Base-by-base conservation (phyloP, 495 filamentous ascomycete species). In the Neurospora terricola region DNA sequence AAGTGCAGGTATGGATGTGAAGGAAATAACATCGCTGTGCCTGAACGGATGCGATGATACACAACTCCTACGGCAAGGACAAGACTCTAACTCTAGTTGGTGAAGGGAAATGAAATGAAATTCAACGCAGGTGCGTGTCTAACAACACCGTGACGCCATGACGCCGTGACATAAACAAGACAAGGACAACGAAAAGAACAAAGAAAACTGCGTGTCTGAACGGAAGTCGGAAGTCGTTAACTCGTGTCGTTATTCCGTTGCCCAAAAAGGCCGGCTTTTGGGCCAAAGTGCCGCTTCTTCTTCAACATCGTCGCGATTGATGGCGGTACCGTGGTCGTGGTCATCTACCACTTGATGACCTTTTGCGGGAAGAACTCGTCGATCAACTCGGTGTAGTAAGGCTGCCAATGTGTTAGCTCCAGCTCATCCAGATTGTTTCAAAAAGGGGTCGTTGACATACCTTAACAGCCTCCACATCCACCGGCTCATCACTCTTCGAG, bases 401-500 rank as follows among this genome's bases (percentile, higher is more conserved):
- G 91, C 90, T 90, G 76, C n/a, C n/a, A n/a, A n/a, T n/a, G n/a
- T n/a, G n/a, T n/a, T n/a, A n/a, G n/a, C n/a, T n/a, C n/a, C n/a
- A n/a, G n/a, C n/a, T n/a, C n/a, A n/a, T n/a, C n/a, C n/a, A n/a
- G n/a, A n/a, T n/a, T n/a, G n/a, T n/a, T n/a, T n/a, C n/a, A n/a
- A n/a, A n/a, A n/a, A n/a, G n/a, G n/a, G n/a, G n/a, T n/a, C n/a
- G n/a, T n/a, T n/a, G n/a, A n/a, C n/a, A n/a, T n/a, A n/a, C n/a
- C n/a, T 92, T 93, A 23, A 94, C 81, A 76, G 91, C 89, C 77
- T 93, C 92, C 1, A 90, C 88, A 42, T 85, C 90, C 5, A 92
- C 92, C 40, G 93, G 84, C 10, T 88, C 90, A 76, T 97, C 93
- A 73, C 91, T 94, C 89, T 97, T 97, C 81, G 91, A 94, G 81